Percentiles rank a stretch among this genome's conserved stretches.
These are phyloP conservation scores for Bidens hawaiensis DNA, from an alignment of 140 eudicot genomes.

Conservation along the genomic window DNA sequence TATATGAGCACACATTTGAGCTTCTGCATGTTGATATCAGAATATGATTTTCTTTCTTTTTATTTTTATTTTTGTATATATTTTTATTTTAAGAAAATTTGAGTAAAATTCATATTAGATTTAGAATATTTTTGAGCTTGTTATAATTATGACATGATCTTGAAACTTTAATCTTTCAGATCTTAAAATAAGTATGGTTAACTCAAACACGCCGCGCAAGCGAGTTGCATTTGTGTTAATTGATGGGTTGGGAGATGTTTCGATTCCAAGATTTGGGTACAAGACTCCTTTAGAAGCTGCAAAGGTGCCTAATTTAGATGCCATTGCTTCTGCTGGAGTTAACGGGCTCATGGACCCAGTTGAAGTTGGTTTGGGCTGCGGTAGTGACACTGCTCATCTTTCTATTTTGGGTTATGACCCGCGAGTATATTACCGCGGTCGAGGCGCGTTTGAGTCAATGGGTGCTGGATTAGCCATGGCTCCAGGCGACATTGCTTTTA, in stretches of 20 bases:
- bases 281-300: conserved; percentile 89
- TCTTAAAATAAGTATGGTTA: conserved; percentile 38
- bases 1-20: too few relatives aligned
- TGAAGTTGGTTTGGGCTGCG: conserved; percentile 87
- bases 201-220: conserved; percentile 36
- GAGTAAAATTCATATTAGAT: too few relatives aligned
- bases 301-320: conserved; percentile 66
- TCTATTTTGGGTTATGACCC: conserved; percentile 91
- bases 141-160: conserved; percentile 1
- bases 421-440: conserved; percentile 83
- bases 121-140: background rate
- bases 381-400: conserved; percentile 96
- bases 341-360: conserved; percentile 99
- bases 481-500: conserved; percentile 96
- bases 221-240: conserved; percentile 90
- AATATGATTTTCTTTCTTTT: too few relatives aligned
- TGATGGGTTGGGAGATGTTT: conserved; percentile 93
- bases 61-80: too few relatives aligned
- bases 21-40: too few relatives aligned
- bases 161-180: conserved; percentile 17
- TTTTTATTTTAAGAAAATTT: too few relatives aligned
- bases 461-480: conserved; percentile 99
- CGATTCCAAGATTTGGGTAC: conserved; percentile 75
- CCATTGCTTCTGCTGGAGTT: conserved; percentile 91
- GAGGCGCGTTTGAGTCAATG: conserved; percentile 97